Percentiles rank a stretch among this genome's conserved stretches.
Conservation (phyloP, 1,284 basidiomycete species). For the Rhodotorula sp. region DNA sequence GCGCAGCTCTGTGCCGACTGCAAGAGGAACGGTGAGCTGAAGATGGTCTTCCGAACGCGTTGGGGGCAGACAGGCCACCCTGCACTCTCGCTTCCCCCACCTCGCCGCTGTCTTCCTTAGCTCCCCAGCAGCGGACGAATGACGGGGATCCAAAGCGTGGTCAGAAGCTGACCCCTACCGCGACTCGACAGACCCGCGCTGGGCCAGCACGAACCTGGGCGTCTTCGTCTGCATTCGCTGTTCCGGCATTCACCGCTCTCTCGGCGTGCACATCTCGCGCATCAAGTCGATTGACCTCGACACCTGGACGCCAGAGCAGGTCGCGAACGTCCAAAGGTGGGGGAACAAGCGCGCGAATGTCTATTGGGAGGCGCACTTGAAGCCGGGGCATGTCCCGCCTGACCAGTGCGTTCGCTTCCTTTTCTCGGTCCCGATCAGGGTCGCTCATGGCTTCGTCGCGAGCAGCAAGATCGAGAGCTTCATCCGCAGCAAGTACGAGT, state of each 20-base stretch:
- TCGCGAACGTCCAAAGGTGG: conserved; percentile 93
- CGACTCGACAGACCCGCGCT: conserved; percentile 76
- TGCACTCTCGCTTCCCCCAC: background rate
- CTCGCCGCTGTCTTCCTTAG: background rate
- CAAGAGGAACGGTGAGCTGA: conserved; percentile 74
- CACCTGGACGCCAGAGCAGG: conserved; percentile 96
- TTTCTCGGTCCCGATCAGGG: background rate
- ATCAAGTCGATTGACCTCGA: conserved; percentile 98
- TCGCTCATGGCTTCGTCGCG: background rate
- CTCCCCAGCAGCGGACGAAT: too few relatives aligned
- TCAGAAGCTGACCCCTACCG: too few relatives aligned
- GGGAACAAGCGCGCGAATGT: conserved; percentile 87
- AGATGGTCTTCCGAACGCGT: background rate
- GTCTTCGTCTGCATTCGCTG: conserved; percentile 78
- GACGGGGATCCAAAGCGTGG: too few relatives aligned
- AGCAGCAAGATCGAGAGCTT: conserved; percentile 95
- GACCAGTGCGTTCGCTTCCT: conserved; percentile 71
- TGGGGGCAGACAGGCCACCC: conserved; percentile 3
- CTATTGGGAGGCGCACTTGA: conserved; percentile 97
- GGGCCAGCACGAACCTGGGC: conserved; percentile 97
- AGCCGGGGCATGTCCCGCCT: conserved; percentile 84
- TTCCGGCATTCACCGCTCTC: conserved; percentile 95
- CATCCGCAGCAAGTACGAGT: conserved; percentile 95
- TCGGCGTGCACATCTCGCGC: conserved; percentile 98
- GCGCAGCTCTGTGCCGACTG: conserved; percentile 65